Evolutionary conservation across 257 asterid species (phyloP), one percentile per base, ranked within the genome.

Genomic region (Voacanga thouarsii): DNA sequence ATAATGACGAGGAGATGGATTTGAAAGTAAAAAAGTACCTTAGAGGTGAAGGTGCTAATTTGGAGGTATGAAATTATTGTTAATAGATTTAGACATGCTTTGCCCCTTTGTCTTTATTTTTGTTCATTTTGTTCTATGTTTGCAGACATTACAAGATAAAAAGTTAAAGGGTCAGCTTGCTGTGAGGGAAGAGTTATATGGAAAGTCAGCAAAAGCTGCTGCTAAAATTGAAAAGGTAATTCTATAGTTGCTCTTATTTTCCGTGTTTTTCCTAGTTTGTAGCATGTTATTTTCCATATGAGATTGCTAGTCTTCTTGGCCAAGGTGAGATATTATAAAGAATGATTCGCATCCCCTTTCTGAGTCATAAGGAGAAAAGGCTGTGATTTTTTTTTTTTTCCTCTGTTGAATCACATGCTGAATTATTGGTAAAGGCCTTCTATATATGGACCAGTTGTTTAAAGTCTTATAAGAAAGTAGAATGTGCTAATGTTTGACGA

Each of bases 161-260:
- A 95, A 93, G 81, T 86, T 92, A 86, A 90, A 86, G 83, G 97
- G 97, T n/a, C 97, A 95, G 86, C 88, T 90, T 78, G 89, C 87
- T 76, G 90, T 80, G 78, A 89, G 88, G 89, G 99, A 95, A 88
- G 88, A 79, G 5, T 78, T 88, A 76, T 89, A 83, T 92, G 93
- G 87, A 74, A 87, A 89, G 79, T 89, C 98, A 49, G 99, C 98
- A 50, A 80, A 84, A 75, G 92, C 92, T 77, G 96, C 99, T 75
- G 97, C 94, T 49, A 87, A 88, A 84, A 88, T 90, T 65, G 99
- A 95, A 85, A 93, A 95, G 97, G 99, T 68, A 37, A 66, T 39
- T 66, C 26, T 66, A 1, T 39, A 6, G 5, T 39, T 37, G 24
- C 24, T 15, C 12, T 30, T 16, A 0, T 65, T 65, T 65, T 7